A percentile compares a stretch with the other conserved stretches of the same genome.
Conservation (phyloP, 208 protist genomes). For the Kentomonas sorsogonicus region DNA sequence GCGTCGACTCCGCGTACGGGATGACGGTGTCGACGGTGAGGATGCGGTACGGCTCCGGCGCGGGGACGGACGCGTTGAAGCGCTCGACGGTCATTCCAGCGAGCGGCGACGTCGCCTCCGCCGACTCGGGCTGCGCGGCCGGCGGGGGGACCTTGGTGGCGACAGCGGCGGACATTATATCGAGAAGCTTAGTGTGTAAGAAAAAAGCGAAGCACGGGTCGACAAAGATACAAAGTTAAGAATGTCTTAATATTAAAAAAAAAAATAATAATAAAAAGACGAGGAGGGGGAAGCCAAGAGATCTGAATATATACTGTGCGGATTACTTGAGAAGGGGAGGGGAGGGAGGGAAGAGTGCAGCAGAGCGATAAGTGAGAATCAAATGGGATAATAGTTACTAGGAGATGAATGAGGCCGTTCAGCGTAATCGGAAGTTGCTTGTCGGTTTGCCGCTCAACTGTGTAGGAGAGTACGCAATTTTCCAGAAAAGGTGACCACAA, state of each 20-base stretch:
- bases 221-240: conserved; percentile 1
- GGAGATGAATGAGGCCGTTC: too few relatives aligned
- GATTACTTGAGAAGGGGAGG: too few relatives aligned
- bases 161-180: neutral
- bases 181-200: neutral
- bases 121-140: neutral
- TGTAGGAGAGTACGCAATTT: too few relatives aligned
- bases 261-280: neutral
- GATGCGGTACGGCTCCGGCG: conserved; percentile 14
- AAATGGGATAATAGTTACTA: too few relatives aligned
- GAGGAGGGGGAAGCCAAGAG: neutral
- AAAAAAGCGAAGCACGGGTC: neutral
- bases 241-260: conserved; percentile 6
- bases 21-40: conserved; percentile 18
- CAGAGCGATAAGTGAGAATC: too few relatives aligned
- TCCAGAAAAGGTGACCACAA: too few relatives aligned
- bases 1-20: conserved; percentile 20
- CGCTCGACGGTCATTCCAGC: neutral
- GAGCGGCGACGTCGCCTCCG: neutral
- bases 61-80: neutral
- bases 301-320: neutral
- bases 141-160: neutral
- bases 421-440: too few relatives aligned
- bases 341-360: too few relatives aligned
- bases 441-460: too few relatives aligned